Evolutionary conservation across 352 stramenopile species (phyloP).

Genomic region (Discostella stelligera): DNA sequence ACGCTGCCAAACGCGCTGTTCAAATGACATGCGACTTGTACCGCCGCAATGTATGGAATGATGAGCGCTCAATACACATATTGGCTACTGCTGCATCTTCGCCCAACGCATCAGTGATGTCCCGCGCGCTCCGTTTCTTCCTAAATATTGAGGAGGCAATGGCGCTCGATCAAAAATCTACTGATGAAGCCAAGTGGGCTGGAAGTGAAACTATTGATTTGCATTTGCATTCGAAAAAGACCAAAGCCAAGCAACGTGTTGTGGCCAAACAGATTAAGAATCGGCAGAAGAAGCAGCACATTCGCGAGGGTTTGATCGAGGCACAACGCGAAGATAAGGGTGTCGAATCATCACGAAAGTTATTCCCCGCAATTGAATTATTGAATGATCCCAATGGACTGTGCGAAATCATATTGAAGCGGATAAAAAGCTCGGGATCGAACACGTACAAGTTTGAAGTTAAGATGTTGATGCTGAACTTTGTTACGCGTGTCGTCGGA

Average conservation of each 20-base stretch:
- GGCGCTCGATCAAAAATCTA: slow-evolving; percentile 89
- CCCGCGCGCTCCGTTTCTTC: slow-evolving; percentile 95
- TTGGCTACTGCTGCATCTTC: slow-evolving; percentile 89
- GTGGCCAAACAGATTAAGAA: slow-evolving; percentile 89
- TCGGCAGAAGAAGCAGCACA: slow-evolving; percentile 80
- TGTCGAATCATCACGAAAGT: slow-evolving; percentile 68
- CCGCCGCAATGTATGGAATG: slow-evolving; percentile 92
- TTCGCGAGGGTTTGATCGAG: slow-evolving; percentile 49
- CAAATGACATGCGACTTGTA: slow-evolving; percentile 90
- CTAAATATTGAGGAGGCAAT: slow-evolving; percentile 97
- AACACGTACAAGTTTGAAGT: slow-evolving; percentile 84
- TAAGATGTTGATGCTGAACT: slow-evolving; percentile 98
- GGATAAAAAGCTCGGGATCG: slow-evolving; percentile 67
- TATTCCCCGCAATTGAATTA: slow-evolving; percentile 96
- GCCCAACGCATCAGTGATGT: slow-evolving; percentile 67
- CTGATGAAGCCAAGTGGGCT: slow-evolving; percentile 87
- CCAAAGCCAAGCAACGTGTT: slow-evolving; percentile 83
- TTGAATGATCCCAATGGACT: slow-evolving; percentile 95
- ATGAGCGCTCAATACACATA: slow-evolving; percentile 95
- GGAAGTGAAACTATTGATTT: slow-evolving; percentile 86
- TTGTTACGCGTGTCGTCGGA: slow-evolving; percentile 94
- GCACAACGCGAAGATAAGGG: slow-evolving; percentile 57
- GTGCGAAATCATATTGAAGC: slow-evolving; percentile 91
- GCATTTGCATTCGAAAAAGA: slow-evolving; percentile 96
- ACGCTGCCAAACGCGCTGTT: slow-evolving; percentile 70